These are phyloP conservation scores for Crithidia expoeki DNA, from an alignment of 208 protist species.

Conservation along the genomic window DNA sequence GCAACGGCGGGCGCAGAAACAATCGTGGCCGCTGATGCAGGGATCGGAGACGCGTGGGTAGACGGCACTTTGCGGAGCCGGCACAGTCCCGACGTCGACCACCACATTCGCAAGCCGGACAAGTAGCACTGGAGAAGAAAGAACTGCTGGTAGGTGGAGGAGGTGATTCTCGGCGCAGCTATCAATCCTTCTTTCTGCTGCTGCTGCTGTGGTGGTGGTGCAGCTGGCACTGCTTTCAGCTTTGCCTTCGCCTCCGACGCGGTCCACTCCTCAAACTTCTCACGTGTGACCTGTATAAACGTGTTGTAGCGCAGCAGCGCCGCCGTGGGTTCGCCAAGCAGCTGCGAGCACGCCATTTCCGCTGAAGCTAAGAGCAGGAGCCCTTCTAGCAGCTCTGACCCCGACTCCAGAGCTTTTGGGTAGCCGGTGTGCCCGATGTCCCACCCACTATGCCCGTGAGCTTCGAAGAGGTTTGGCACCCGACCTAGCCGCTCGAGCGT, in stretches of 20 bases:
- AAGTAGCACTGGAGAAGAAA: slow-evolving; percentile 73
- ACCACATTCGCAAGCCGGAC: slow-evolving; percentile 54
- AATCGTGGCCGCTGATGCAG: not conserved
- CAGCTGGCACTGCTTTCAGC: not conserved
- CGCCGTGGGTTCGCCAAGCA: slow-evolving; percentile 41
- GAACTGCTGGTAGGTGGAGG: slow-evolving; percentile 47
- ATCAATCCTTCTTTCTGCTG: not conserved
- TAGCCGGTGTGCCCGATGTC: slow-evolving; percentile 34
- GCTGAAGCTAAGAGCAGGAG: slow-evolving; percentile 62
- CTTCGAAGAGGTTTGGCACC: slow-evolving; percentile 58
- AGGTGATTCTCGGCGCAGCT: not conserved
- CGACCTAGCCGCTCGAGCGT: slow-evolving; percentile 65
- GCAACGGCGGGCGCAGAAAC: no score
- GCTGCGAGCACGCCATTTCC: slow-evolving; percentile 61
- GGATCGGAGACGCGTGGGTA: not conserved
- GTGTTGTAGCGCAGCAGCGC: slow-evolving; percentile 48
- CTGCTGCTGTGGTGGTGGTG: not conserved
- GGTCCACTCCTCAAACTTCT: slow-evolving; percentile 73
- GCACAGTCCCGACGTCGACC: slow-evolving; percentile 41
- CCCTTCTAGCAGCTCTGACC: slow-evolving; percentile 63
- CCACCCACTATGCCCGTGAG: slow-evolving; percentile 26
- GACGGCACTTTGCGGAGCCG: slow-evolving; percentile 5
- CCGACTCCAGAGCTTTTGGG: slow-evolving; percentile 48
- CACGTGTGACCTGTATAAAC: slow-evolving; percentile 64
- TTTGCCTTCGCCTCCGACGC: slow-evolving; percentile 12